Conservation (phyloP, 352 stramenopile species). For the Lagenidium sp. region DNA sequence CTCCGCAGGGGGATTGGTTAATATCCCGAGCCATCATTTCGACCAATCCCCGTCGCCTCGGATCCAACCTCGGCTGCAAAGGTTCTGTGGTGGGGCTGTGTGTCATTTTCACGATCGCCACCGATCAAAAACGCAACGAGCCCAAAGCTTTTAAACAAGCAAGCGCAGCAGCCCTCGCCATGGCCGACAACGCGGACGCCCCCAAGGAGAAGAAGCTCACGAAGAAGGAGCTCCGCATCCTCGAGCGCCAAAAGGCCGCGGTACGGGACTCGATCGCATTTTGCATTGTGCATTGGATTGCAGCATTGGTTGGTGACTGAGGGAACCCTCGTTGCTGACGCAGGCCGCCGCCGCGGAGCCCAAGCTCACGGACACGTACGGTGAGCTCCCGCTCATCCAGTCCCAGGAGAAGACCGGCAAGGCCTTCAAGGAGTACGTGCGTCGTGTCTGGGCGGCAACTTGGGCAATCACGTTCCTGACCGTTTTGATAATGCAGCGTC, state of each 20-base stretch:
- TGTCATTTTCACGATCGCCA: too few relatives aligned
- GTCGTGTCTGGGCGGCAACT: too few relatives aligned
- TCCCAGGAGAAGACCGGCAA: slow-evolving; percentile 80
- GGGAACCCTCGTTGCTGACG: slow-evolving; percentile 2
- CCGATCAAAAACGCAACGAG: too few relatives aligned
- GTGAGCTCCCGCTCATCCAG: slow-evolving; percentile 86
- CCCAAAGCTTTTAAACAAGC: too few relatives aligned
- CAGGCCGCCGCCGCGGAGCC: slow-evolving; percentile 44
- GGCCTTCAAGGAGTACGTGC: slow-evolving; percentile 40
- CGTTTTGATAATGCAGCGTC: slow-evolving; percentile 31
- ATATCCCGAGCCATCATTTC: too few relatives aligned
- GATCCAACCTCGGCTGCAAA: too few relatives aligned
- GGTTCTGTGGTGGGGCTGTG: too few relatives aligned
- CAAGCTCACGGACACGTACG: slow-evolving; percentile 81
- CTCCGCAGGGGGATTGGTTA: too few relatives aligned
- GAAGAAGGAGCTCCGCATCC: slow-evolving; percentile 87
- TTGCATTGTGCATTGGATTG: slow-evolving; percentile 31
- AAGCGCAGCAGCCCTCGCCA: too few relatives aligned
- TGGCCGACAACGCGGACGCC: slow-evolving; percentile 25
- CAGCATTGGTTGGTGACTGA: slow-evolving; percentile 17
- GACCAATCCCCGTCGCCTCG: too few relatives aligned
- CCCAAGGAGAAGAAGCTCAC: slow-evolving; percentile 81
- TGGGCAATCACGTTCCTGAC: slow-evolving; percentile 33
- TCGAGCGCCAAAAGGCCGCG: slow-evolving; percentile 77
- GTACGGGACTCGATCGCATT: slow-evolving; percentile 14